Evolutionary conservation across 2,329 filamentous ascomycete genomes (phyloP).

Genomic region (Metarhizium robertsii): DNA sequence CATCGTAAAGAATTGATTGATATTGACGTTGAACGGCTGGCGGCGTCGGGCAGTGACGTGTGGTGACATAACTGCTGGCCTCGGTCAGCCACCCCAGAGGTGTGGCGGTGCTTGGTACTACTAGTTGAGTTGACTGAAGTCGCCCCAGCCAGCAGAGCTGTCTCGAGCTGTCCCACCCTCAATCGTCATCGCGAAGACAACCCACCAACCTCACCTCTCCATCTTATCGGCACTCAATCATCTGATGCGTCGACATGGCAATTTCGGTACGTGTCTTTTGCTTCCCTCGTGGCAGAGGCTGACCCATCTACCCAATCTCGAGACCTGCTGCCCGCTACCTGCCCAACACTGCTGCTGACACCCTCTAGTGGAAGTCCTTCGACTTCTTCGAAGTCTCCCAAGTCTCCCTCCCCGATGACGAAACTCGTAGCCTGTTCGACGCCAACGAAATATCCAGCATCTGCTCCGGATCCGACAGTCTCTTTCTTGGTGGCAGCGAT

Average conservation of each 20-base stretch:
- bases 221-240: not conserved
- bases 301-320: too few species aligned
- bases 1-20: not conserved
- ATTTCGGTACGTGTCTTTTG: constrained; percentile 19
- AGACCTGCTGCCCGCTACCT: too few species aligned
- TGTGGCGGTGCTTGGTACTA: too few species aligned
- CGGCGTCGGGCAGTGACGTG: too few species aligned
- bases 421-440: constrained; percentile 70
- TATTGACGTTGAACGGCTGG: not conserved
- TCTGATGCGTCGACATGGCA: constrained; percentile 23
- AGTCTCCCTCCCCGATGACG: constrained; percentile 70
- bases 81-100: constrained; percentile 10
- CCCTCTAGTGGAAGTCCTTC: constrained; percentile 86
- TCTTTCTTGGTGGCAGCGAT: constrained; percentile 81
- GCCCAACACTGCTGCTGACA: not conserved
- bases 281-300: not conserved
- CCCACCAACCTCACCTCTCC: not conserved
- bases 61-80: not conserved
- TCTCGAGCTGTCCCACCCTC: constrained; percentile 19
- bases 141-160: constrained; percentile 6
- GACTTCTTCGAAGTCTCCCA: constrained; percentile 97
- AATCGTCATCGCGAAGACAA: constrained; percentile 20
- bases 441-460: constrained; percentile 76
- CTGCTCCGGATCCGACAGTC: constrained; percentile 76
- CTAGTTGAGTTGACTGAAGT: not conserved